Evolutionary conservation across 225 moss, liverwort and hornwort species (phyloP), one percentile per base, ranked within the genome.

Genomic region (Asterella californica): DNA sequence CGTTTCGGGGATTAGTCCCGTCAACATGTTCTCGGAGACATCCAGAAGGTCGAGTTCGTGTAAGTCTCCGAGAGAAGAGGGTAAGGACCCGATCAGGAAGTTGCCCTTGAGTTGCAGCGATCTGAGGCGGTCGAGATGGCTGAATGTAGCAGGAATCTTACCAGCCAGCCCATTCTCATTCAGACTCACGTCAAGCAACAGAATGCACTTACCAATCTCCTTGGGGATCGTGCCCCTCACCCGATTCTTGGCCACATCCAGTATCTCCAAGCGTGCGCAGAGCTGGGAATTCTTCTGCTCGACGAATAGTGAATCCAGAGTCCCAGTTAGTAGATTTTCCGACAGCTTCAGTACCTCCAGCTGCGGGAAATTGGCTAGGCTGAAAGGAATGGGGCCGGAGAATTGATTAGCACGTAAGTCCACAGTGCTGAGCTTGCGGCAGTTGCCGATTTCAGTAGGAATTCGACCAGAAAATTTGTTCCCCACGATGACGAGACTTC

Each of bases 241-340:
- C n/a, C 21, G 15, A 57, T 87, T 87, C 38, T 84, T 76, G 25
- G 81, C 82, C 60, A 87, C 60, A 74, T 87, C 87, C 53, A 87
- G 24, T 7, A 87, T 53, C 34, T 53, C 60, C 19, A 87, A 66
- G 7, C 36, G 74, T 21, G 76, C 57, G 47, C 86, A 87, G 0
- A 57, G 45, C 30, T 38, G 34, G 55, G 46, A 46, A 17, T 53
- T 70, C 22, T 63, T 81, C 38, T 55, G 30, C 30, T 79, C 73
- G 14, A 63, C 86, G 24, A 95, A 86, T 49, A 95, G 84, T 5
- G 32, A 33, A 33, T 80, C 83, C 30, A 93, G 70, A 6, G 80
- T 68, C 0, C 91, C 94, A 0, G 88, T 80, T 0, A 95, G 84
- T 55, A 79, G 76, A 69, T 95, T 95, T 48, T 90, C 84, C 1